Base-by-base conservation (phyloP, 768 basidiomycete species). In the Lactifluus rugatus region DNA sequence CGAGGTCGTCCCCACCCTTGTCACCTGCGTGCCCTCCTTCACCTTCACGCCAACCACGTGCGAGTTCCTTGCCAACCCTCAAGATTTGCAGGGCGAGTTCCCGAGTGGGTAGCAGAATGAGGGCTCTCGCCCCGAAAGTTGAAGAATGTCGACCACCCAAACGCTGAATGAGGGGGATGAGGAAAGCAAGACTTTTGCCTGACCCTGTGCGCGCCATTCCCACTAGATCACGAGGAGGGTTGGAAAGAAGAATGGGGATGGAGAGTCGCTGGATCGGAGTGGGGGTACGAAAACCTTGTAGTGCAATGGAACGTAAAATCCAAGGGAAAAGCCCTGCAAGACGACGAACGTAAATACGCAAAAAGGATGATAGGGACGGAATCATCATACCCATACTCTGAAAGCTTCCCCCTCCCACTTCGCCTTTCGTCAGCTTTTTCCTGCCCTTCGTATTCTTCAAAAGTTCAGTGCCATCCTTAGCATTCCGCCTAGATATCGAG, bases 131-230 rank as follows among this genome's bases (percentile, higher is more conserved):
- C 39, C 93, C 93, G 63, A 93, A 93, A 0, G 82, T 74, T 11
- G 83, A 79, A 0, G 83, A 78, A 68, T 96, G 93, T 36, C 83
- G 75, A 9, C 90, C 89, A 6, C 87, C 83, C 8, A 99, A 80
- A 47, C 91, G 80, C 57, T 94, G 89, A 0, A 96, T 76, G 16
- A 99, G 79, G 50, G 96, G 96, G 25, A 98, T 75, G 78, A 98
- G 82, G 69, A 94, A 99, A 19, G 95, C 95, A 36, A 99, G 81
- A 10, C 94, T 94, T 74, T 98, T 98, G 59, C 96, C 96, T 2
- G 93, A 96, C 42, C 96, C 96, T 4, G 96, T 99, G 37, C 96
- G 81, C 37, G 96, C 95, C 96, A 98, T 99, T 42, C 92, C 95
- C 14, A 98, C 92, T 14, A 99, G 82, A 72, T 96, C 94, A 52